Evolutionary conservation across 345 rosid species (phyloP), one percentile per base, ranked within the genome.

Genomic region (Citrus cavaleriei): DNA sequence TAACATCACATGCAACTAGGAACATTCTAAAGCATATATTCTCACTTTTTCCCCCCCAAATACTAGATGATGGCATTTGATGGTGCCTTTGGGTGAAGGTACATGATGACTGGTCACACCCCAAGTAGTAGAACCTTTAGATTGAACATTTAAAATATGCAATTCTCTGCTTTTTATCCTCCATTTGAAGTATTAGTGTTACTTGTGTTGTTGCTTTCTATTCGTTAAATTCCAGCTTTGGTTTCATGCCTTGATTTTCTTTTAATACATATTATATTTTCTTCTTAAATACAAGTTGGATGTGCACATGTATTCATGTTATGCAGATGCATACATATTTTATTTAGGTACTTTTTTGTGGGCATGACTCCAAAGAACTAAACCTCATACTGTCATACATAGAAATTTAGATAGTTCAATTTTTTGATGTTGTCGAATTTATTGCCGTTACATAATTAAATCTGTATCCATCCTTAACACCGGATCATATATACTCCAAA

Each of bases 21-120:
- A 88, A 88, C 86, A 83, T 84, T 90, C 88, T 72, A 79, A 87
- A 87, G 93, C 85, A 81, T 83, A 78, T 63, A 79, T 88, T 85
- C 81, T 74, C 73, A 13, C 84, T 70, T 84, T 83, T 80, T 2
- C 42, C 42, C 73, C 3, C 73, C 64, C 70, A 69, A 37, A 58
- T 46, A 77, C 79, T 70, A 57, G 77, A 21, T 58, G 59, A 55
- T 84, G 73, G 34, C 81, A 79, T 78, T 46, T 70, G 62, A 51
- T 54, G 79, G 49, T 78, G 78, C 37, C 67, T 75, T 79, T 70
- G 69, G 77, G 57, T 35, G 77, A 58, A 70, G 76, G 63, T 40
- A 66, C 65, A 59, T 77, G 78, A 40, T 79, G 74, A 67, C 78
- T 75, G 64, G 84, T 81, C 72, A 77, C 62, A 63, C 75, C 80